A percentile compares a stretch with the other conserved stretches of the same genome.
phyloP scores from a whole-genome alignment of 768 basidiomycete genomes.

The Macrolepiota fuliginosa region DNA sequence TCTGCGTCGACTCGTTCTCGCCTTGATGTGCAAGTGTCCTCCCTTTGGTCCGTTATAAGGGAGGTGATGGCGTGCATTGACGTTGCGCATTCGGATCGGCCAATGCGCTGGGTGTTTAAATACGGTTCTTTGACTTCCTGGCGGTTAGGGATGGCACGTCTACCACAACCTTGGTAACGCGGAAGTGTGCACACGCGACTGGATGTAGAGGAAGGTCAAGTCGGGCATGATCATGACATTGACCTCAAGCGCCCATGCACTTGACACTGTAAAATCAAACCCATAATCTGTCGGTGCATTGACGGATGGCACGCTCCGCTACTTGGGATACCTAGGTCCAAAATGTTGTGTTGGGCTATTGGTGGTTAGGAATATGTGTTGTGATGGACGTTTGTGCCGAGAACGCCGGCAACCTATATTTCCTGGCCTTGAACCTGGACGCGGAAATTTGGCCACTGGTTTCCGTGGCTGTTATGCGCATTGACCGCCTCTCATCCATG shows the following conservation, averaged over 20 bases:
- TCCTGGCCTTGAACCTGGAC: not conserved
- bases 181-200: too few relatives aligned
- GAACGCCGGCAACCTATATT: not conserved
- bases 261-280: not conserved
- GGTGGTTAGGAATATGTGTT: not conserved
- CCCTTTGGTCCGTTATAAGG: not conserved
- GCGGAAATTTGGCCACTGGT: not conserved
- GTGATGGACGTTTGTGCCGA: not conserved
- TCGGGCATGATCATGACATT: not conserved
- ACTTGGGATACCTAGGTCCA: not conserved
- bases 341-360: not conserved
- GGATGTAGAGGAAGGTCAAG: not conserved
- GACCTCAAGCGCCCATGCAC: not conserved
- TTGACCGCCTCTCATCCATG: not conserved
- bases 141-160: not conserved
- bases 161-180: too few relatives aligned
- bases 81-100: not conserved
- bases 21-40: not conserved
- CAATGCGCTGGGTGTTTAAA: not conserved
- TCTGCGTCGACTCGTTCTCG: not conserved
- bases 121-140: not conserved
- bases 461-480: not conserved
- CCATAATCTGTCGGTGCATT: not conserved
- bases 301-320: not conserved
- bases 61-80: not conserved